These are phyloP conservation scores for Corrigiola litoralis DNA, from an alignment of 179 eudicot species.

Conservation along the genomic window DNA sequence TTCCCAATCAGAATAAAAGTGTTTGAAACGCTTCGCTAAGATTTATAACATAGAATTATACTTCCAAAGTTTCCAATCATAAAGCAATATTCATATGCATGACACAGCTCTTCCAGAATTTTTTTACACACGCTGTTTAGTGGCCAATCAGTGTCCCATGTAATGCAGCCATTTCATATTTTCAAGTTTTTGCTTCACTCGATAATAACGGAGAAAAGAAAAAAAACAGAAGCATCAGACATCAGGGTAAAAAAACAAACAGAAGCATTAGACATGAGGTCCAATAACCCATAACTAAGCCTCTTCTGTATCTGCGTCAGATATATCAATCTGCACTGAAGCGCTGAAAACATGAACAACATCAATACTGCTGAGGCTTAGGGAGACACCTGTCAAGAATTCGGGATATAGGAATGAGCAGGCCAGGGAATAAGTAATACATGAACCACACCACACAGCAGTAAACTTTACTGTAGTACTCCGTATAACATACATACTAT, in stretches of 20 bases:
- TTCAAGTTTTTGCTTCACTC: neutral
- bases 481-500: no score
- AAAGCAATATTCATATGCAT: neutral
- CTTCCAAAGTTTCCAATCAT: no score
- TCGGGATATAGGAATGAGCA: neutral
- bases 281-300: neutral
- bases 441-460: no score
- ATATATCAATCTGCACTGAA: neutral
- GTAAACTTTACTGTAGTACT: no score
- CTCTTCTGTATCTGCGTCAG: neutral
- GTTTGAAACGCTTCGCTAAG: no score
- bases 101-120: neutral
- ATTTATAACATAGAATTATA: no score
- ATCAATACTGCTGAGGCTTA: neutral
- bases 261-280: neutral
- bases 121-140: no score
- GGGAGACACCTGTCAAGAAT: neutral
- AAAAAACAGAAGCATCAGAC: no score
- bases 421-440: neutral
- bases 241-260: no score
- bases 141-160: no score
- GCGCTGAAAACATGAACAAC: neutral
- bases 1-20: neutral
- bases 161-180: neutral
- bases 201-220: neutral